phyloP scores from a whole-genome alignment of 1,139 yeast species.

The Neolecta irregularis region DNA sequence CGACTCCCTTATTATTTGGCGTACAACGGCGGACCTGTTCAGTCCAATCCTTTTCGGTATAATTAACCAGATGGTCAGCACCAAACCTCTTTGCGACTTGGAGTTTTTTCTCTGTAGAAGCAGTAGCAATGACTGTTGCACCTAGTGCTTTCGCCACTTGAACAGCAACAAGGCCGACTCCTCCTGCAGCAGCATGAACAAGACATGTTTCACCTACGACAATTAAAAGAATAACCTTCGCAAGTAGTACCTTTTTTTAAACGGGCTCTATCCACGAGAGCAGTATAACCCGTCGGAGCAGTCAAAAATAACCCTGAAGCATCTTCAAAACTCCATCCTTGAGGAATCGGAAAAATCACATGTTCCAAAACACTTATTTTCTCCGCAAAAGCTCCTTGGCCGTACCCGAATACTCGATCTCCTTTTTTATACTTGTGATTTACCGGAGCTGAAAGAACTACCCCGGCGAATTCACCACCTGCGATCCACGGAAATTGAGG shows the following conservation, averaged over 20 bases:
- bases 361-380: constrained; percentile 6
- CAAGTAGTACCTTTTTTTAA: constrained; percentile 32
- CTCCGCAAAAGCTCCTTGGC: constrained; percentile 11
- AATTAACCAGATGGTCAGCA: constrained; percentile 13
- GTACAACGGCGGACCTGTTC: constrained; percentile 12
- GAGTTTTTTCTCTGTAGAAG: constrained; percentile 16
- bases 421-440: constrained; percentile 7
- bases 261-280: constrained; percentile 37
- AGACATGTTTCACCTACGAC: constrained; percentile 26
- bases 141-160: constrained; percentile 32
- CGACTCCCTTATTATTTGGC: no score
- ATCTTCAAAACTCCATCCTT: constrained; percentile 9
- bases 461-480: constrained; percentile 14
- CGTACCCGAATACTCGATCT: constrained; percentile 10
- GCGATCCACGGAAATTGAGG: constrained; percentile 14
- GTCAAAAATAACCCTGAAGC: constrained; percentile 10
- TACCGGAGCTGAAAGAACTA: constrained; percentile 7
- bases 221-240: no score
- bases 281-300: constrained; percentile 23
- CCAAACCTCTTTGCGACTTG: constrained; percentile 11
- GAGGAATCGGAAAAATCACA: constrained; percentile 9
- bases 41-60: constrained; percentile 12
- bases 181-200: constrained; percentile 30
- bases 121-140: constrained; percentile 31
- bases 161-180: constrained; percentile 35